Evolutionary conservation across 768 basidiomycete genomes (phyloP).

Genomic region (Pleurotus salmoneostramineus): DNA sequence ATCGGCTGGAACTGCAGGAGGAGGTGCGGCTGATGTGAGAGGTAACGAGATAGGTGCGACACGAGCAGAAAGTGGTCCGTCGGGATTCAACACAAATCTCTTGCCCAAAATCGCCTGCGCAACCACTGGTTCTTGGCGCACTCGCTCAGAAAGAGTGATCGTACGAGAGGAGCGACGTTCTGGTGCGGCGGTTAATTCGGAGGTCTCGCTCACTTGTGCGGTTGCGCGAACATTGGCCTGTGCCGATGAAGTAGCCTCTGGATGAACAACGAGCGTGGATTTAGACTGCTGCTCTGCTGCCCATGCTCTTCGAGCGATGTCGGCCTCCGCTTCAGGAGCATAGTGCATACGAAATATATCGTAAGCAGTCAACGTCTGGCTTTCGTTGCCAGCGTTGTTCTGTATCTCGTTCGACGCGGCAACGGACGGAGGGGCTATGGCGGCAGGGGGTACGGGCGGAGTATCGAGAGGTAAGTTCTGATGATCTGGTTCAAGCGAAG

Average conservation of each 20-base stretch:
- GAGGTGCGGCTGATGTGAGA: neutral
- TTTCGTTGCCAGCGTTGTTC: conserved; percentile 2
- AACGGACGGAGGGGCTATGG: neutral
- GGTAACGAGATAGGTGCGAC: neutral
- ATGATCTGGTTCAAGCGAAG: too few species aligned
- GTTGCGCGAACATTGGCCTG: neutral
- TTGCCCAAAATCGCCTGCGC: neutral
- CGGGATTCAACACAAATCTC: neutral
- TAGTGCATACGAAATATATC: neutral
- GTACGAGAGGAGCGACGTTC: neutral
- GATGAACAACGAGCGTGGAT: neutral
- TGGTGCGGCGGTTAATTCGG: neutral
- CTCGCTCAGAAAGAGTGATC: neutral
- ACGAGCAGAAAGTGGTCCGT: neutral
- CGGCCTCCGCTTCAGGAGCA: conserved; percentile 14
- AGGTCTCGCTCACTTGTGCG: neutral
- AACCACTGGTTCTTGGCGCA: neutral
- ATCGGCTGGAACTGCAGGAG: too few species aligned
- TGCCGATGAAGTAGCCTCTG: too few species aligned
- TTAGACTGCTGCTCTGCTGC: conserved; percentile 18
- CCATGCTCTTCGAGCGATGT: conserved; percentile 15
- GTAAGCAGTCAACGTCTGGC: conserved; percentile 3
- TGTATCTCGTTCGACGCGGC: neutral
- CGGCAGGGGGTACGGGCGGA: too few species aligned
- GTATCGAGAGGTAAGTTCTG: too few species aligned